Conservation (phyloP, 139 green algal species). For the Dunaliella primolecta region DNA sequence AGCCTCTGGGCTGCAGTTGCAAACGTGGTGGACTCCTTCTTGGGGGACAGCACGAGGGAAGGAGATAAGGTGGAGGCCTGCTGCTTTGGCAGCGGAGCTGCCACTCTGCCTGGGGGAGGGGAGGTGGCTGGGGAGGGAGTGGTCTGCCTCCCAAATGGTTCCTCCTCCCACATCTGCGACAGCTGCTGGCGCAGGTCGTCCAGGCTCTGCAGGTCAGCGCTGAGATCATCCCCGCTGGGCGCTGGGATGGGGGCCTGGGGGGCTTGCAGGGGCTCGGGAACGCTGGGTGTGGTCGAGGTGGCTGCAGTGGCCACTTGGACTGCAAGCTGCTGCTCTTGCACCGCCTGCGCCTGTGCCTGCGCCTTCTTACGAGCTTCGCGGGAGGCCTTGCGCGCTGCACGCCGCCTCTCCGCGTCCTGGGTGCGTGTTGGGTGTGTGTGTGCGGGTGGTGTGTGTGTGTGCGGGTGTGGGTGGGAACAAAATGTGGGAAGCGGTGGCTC, state of each 20-base stretch:
- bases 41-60: neutral
- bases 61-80: neutral
- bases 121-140: no score
- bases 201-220: neutral
- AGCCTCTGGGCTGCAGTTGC: neutral
- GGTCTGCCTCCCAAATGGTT: no score
- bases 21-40: neutral
- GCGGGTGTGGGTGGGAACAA: no score
- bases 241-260: neutral
- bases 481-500: no score
- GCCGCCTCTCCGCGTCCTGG: neutral
- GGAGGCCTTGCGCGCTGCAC: neutral
- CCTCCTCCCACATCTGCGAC: no score
- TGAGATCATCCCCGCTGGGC: neutral
- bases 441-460: no score
- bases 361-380: neutral
- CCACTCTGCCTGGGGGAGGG: neutral
- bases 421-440: no score
- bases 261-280: no score
- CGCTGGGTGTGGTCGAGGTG: no score
- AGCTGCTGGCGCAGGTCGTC: no score
- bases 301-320: no score
- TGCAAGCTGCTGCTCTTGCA: neutral
- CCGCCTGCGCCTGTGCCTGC: neutral
- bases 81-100: neutral